phyloP scores from a whole-genome alignment of 2,329 filamentous ascomycete species.

The Aureobasidium sp. region DNA sequence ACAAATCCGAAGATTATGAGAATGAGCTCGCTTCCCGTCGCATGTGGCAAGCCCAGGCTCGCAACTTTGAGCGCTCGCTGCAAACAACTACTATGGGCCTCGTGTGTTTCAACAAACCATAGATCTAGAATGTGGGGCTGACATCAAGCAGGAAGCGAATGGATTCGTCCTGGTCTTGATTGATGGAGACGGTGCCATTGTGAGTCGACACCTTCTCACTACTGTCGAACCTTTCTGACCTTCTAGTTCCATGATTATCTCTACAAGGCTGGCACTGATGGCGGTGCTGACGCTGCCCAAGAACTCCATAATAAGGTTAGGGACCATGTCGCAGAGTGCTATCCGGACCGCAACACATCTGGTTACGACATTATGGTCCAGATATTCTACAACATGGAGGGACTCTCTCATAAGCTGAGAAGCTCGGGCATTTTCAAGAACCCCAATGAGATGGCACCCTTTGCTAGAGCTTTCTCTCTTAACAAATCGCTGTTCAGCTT shows the following conservation, averaged over 20 bases:
- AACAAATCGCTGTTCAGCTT: conserved; percentile 50
- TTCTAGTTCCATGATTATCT: conserved; percentile 36
- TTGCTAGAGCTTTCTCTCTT: conserved; percentile 42
- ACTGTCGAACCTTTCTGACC: neutral
- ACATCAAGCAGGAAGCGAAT: conserved; percentile 21
- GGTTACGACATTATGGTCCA: conserved; percentile 39
- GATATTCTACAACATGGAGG: conserved; percentile 39
- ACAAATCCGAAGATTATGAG: conserved; percentile 27
- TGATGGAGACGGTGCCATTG: conserved; percentile 42
- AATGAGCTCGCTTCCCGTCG: conserved; percentile 29
- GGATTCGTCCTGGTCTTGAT: conserved; percentile 39
- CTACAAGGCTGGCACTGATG: conserved; percentile 29
- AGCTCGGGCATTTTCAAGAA: conserved; percentile 32
- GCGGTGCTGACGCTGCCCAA: conserved; percentile 39
- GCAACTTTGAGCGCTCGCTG: conserved; percentile 3
- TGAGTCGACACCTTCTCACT: conserved; percentile 20
- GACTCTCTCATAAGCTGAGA: conserved; percentile 34
- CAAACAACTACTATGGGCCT: neutral
- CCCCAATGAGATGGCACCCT: conserved; percentile 32
- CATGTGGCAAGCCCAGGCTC: conserved; percentile 25
- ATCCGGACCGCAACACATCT: conserved; percentile 29
- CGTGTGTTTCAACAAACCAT: neutral
- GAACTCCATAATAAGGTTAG: conserved; percentile 33
- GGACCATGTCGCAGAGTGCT: conserved; percentile 32
- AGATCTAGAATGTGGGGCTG: neutral